Conservation (phyloP, 371 early-diverging fungal species). For the Mucor irregularis region DNA sequence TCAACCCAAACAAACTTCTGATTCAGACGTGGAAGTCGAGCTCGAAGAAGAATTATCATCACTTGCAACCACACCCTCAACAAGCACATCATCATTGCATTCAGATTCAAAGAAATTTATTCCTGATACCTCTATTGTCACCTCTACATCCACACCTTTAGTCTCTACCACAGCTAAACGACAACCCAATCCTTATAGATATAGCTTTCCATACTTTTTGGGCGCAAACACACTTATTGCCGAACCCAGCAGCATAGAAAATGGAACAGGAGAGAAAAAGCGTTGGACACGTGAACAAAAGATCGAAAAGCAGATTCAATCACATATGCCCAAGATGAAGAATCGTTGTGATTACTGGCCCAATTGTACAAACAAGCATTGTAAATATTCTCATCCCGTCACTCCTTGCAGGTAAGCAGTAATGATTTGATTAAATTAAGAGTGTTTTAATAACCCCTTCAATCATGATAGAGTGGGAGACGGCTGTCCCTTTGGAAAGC, state of each 20-base stretch:
- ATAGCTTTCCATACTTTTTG: background rate
- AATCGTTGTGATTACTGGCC: constrained; percentile 61
- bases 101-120: background rate
- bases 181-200: background rate
- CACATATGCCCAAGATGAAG: constrained; percentile 42
- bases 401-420: constrained; percentile 51
- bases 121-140: background rate
- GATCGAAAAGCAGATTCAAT: constrained; percentile 42
- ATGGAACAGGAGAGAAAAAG: constrained; percentile 12
- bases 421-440: background rate
- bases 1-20: background rate
- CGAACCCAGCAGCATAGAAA: background rate
- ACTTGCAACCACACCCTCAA: background rate
- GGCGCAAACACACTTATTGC: background rate
- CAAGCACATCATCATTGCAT: constrained; percentile 1
- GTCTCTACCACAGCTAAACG: background rate
- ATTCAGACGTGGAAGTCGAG: constrained; percentile 5
- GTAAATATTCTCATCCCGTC: constrained; percentile 58
- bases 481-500: constrained; percentile 40
- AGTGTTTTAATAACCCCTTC: background rate
- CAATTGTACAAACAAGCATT: constrained; percentile 60
- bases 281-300: constrained; percentile 31
- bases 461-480: constrained; percentile 43
- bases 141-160: background rate
- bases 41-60: background rate